phyloP scores from a whole-genome alignment of 768 basidiomycete species.

The Termitomyces sp. region DNA sequence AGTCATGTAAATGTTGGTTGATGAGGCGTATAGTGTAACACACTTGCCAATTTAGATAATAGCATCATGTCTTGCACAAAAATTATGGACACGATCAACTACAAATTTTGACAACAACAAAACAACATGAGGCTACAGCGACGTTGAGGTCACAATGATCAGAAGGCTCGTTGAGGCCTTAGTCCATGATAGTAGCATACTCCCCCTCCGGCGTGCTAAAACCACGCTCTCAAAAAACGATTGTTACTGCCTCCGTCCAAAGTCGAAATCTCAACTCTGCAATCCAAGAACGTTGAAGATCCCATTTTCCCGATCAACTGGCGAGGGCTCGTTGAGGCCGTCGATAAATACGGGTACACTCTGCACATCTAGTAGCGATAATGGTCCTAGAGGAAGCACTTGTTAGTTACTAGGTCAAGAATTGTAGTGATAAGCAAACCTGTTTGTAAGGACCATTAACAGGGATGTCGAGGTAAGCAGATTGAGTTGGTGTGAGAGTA shows the following conservation, averaged over 20 bases:
- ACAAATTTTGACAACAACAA: too few relatives aligned
- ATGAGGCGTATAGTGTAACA: neutral
- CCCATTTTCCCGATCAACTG: constrained; percentile 49
- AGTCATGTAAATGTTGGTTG: too few relatives aligned
- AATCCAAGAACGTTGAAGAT: constrained; percentile 65
- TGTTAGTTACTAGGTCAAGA: neutral
- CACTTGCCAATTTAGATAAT: neutral
- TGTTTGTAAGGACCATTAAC: constrained; percentile 65
- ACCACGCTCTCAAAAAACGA: constrained; percentile 14
- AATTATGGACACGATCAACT: neutral
- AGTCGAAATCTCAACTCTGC: constrained; percentile 42
- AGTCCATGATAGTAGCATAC: constrained; percentile 8
- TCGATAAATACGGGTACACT: constrained; percentile 31
- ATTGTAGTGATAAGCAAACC: constrained; percentile 18
- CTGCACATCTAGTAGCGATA: constrained; percentile 40
- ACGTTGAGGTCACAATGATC: constrained; percentile 12
- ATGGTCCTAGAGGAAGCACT: constrained; percentile 21
- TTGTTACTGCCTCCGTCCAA: constrained; percentile 36
- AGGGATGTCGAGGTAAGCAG: constrained; percentile 89
- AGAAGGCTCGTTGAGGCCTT: constrained; percentile 55
- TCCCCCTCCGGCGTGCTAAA: constrained; percentile 10
- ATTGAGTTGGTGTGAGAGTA: constrained; percentile 62
- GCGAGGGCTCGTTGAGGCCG: constrained; percentile 81
- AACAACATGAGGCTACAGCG: neutral
- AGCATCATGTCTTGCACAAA: neutral